Conservation (phyloP, 345 rosid species). For the Citrus hindsii region DNA sequence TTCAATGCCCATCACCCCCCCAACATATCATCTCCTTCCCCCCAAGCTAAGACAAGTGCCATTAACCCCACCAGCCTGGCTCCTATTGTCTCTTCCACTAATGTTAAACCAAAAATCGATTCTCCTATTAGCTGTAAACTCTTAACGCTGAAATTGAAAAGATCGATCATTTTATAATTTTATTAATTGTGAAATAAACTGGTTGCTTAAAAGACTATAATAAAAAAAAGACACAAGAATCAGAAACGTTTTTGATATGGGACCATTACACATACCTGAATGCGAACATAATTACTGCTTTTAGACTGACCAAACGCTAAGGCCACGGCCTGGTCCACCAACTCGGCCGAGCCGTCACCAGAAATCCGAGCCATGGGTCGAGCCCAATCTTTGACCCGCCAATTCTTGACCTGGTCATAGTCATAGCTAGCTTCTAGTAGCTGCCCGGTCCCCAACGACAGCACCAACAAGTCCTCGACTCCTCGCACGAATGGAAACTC, state of each 20-base stretch:
- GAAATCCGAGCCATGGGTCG: slow-evolving; percentile 84
- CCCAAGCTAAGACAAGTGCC: slow-evolving; percentile 24
- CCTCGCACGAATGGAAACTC: slow-evolving; percentile 97
- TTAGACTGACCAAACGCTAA: slow-evolving; percentile 85
- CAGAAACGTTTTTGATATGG: neutral
- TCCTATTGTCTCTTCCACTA: slow-evolving; percentile 25
- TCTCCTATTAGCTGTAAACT: neutral
- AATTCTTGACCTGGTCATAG: slow-evolving; percentile 64
- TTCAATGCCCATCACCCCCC: neutral
- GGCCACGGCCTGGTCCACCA: slow-evolving; percentile 91
- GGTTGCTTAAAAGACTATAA: neutral
- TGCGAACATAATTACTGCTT: slow-evolving; percentile 73
- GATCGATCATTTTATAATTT: neutral
- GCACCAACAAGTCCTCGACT: slow-evolving; percentile 85
- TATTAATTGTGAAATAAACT: neutral
- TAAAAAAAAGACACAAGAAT: neutral
- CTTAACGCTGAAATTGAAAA: neutral
- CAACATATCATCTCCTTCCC: neutral
- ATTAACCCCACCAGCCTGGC: slow-evolving; percentile 44
- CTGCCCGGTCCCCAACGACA: slow-evolving; percentile 85
- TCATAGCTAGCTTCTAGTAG: slow-evolving; percentile 63
- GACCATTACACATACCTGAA: slow-evolving; percentile 56
- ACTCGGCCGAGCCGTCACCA: slow-evolving; percentile 78
- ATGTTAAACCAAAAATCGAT: neutral
- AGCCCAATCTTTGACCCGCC: slow-evolving; percentile 91